Evolutionary conservation across 1,284 basidiomycete species (phyloP).

Genomic region (Ceratobasidium sp.): DNA sequence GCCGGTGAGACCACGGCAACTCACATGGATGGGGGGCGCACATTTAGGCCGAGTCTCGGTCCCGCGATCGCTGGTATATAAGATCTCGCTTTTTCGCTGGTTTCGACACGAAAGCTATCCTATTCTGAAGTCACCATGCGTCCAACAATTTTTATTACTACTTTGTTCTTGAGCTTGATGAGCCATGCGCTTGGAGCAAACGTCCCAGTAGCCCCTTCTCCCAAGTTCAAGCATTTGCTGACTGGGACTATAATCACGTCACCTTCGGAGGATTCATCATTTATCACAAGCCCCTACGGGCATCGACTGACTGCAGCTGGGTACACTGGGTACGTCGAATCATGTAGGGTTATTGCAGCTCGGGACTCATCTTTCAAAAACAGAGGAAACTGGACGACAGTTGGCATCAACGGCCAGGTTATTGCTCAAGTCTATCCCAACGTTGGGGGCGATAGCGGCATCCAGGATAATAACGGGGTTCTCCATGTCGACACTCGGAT

Average conservation of each 20-base stretch:
- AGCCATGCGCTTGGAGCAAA: conserved; percentile 2
- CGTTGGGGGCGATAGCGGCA: conserved; percentile 36
- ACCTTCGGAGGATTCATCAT: conserved; percentile 31
- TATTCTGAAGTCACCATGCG: conserved; percentile 21
- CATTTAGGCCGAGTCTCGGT: no score
- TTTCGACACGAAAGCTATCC: no score
- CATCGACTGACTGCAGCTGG: conserved; percentile 38
- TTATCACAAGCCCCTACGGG: conserved; percentile 33
- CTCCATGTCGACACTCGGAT: conserved; percentile 37
- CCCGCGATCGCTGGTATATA: no score
- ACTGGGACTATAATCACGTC: conserved; percentile 39
- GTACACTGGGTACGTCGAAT: conserved; percentile 14
- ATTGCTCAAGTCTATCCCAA: conserved; percentile 37
- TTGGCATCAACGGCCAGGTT: background rate
- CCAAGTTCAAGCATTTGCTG: conserved; percentile 35
- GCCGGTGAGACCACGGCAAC: no score
- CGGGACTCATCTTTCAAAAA: background rate
- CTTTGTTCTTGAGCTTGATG: background rate
- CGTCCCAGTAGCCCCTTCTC: conserved; percentile 3
- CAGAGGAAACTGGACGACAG: conserved; percentile 35
- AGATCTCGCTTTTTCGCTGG: no score
- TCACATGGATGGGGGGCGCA: no score
- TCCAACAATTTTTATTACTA: background rate
- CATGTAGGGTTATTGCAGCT: background rate
- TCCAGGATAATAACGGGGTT: conserved; percentile 34